Evolutionary conservation across 306 rosid genomes (phyloP), one percentile per base, ranked within the genome.

Genomic region (Senna tora): DNA sequence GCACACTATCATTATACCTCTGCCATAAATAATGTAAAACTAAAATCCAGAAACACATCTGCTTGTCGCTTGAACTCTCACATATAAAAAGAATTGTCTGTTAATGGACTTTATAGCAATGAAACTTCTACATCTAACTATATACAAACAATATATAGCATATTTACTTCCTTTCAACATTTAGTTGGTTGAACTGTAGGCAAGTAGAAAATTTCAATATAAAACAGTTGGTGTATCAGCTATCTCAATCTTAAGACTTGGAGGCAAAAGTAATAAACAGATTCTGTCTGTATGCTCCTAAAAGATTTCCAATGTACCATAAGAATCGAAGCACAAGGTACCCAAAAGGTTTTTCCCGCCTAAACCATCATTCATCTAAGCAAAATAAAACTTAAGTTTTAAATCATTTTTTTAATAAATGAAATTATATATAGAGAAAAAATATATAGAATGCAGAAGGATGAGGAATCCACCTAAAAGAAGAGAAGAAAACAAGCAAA

Each of bases 111-210:
- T n/a, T 33, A 6, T 50, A 17, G 49, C 61, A 21, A 45, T n/a
- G 43, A 8, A 25, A 19, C 1, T 39, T 19, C 7, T 3, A 19
- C 9, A 51, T 54, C 19, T 19, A 20, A n/a, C 4, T 50, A 20
- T 9, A 25, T 39, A 56, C 55, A 56, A 39, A 39, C 15, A 8
- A 11, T 7, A 20, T 52, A 11, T 19, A 68, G 21, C 10, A 36
- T 15, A 34, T 68, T 51, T 34, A 33, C 41, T 70, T 56, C 43
- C 45, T 56, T n/a, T 56, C 17, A 58, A 53, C 62, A 39, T 53
- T 69, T 9, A 33, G 25, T 32, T 8, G 33, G 59, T 16, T 17
- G 46, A 14, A 67, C 16, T 45, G 41, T 25, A 10, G 52, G 42
- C 56, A 9, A 56, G 68, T 12, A 30, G 28, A 60, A 32, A 47